Conservation (phyloP, 805 yeast species). For the Wickerhamiella nectarea region DNA sequence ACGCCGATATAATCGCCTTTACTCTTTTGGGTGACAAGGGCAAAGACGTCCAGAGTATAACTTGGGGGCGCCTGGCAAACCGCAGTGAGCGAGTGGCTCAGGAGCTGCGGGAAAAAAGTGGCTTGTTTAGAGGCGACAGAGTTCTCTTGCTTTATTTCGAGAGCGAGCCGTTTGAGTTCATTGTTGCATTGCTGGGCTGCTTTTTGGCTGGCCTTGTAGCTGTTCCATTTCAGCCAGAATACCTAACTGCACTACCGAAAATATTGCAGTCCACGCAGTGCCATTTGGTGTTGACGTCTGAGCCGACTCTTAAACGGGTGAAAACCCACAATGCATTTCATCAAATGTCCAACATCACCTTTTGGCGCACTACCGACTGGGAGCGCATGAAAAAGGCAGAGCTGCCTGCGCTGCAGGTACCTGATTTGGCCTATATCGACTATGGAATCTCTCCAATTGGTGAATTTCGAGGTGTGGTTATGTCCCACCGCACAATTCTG, state of each 20-base stretch:
- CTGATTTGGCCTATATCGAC: constrained; percentile 87
- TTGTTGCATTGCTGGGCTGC: constrained; percentile 79
- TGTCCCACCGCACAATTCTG: constrained; percentile 75
- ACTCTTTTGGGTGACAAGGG: constrained; percentile 63
- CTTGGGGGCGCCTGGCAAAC: constrained; percentile 81
- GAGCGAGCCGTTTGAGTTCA: constrained; percentile 71
- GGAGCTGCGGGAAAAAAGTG: constrained; percentile 57
- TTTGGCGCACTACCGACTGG: constrained; percentile 79
- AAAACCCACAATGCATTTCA: constrained; percentile 43
- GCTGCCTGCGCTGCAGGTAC: constrained; percentile 53
- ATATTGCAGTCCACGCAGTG: constrained; percentile 47
- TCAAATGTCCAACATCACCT: constrained; percentile 63
- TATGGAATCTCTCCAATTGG: constrained; percentile 84
- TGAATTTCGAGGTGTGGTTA: constrained; percentile 81
- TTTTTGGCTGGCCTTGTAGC: constrained; percentile 90
- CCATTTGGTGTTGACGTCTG: constrained; percentile 69
- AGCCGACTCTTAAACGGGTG: constrained; percentile 56
- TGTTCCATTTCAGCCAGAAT: constrained; percentile 72
- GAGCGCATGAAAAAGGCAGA: constrained; percentile 53
- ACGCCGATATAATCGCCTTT: constrained; percentile 57
- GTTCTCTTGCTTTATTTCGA: constrained; percentile 76
- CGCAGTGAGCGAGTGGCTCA: constrained; percentile 82
- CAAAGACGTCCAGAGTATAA: constrained; percentile 57
- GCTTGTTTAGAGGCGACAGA: constrained; percentile 66
- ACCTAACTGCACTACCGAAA: constrained; percentile 11